Evolutionary conservation across 2,329 filamentous ascomycete species (phyloP), one percentile per base, ranked within the genome.

Genomic region (Penicillium fuscoglaucum): DNA sequence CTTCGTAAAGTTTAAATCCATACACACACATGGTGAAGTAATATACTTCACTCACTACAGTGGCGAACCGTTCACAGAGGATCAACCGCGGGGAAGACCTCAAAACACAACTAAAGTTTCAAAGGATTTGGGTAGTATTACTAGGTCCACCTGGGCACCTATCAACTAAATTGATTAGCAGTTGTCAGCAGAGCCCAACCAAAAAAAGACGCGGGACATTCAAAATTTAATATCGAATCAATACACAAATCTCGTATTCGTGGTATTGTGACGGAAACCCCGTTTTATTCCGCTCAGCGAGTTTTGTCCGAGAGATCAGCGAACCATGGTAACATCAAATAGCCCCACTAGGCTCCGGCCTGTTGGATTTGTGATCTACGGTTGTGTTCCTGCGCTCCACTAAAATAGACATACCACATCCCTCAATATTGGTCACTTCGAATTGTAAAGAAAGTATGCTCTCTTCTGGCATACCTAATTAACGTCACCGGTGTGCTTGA

Each of bases 251-350:
- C 17, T 28, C 15, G 33, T 28, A 48, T n/a, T 47, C 6, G 15
- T 35, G 51, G 43, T 48, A 48, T 21, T 15, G 3, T 31, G 4
- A 26, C n/a, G 9, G 24, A 37, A 54, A 47, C 10, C 5, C 33
- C 24, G 33, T 44, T 41, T 24, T 28, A 15, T 17, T 31, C 50
- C 43, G 49, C 12, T 35, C 21, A 57, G 51, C 67, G 66, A 69
- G 61, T 60, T 65, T 69, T 54, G 8, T 1, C 67, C 67, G 67
- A 69, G 63, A 58, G 56, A 67, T 68, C 10, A 43, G 59, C 67
- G 66, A 65, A 57, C 64, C 61, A 54, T 48, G 57, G 53, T 31
- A 39, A 19, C 2, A 19, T 31, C 3, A 15, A 26, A 26, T 15
- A 15, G 52, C 45, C 54, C 56, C 61, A 58, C 60, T 40, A 9